These are phyloP conservation scores for Magnolia sinica DNA, from an alignment of 164 flowering plant species.

Conservation along the genomic window DNA sequence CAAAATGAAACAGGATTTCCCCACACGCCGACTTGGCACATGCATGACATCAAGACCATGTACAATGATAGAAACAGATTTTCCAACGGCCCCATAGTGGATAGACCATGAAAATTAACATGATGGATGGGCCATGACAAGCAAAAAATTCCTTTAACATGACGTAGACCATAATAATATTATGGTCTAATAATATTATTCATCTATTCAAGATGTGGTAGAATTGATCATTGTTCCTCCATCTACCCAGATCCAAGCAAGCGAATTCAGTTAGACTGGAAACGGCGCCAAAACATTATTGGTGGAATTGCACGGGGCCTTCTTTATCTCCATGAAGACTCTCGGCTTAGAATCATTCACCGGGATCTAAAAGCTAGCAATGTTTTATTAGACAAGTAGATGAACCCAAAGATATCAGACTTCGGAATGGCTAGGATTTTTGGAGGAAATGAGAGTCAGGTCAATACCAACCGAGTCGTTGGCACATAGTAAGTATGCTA, in stretches of 20 bases:
- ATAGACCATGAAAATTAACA: too few relatives aligned
- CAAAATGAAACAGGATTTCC: too few relatives aligned
- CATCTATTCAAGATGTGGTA: too few relatives aligned
- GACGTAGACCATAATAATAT: too few relatives aligned
- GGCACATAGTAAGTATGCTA: slow-evolving; percentile 39
- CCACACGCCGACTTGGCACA: too few relatives aligned
- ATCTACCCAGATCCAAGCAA: not conserved
- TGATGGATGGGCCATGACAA: too few relatives aligned
- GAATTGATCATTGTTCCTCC: too few relatives aligned
- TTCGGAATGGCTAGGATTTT: slow-evolving; percentile 48
- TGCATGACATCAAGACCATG: too few relatives aligned
- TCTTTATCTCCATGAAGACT: slow-evolving; percentile 61
- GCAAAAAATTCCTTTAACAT: too few relatives aligned
- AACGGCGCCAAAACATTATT: slow-evolving; percentile 21
- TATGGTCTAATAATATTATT: too few relatives aligned
- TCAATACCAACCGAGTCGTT: slow-evolving; percentile 22
- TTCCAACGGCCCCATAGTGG: too few relatives aligned
- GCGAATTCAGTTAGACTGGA: slow-evolving; percentile 17
- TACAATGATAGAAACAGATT: too few relatives aligned
- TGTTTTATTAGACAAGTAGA: slow-evolving; percentile 38
- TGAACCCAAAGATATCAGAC: slow-evolving; percentile 46
- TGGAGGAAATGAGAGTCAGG: slow-evolving; percentile 23
- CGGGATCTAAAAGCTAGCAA: slow-evolving; percentile 61
- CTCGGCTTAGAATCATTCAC: slow-evolving; percentile 45
- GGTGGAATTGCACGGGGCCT: slow-evolving; percentile 53